A percentile compares a stretch with the other conserved stretches of the same genome.
phyloP scores from a whole-genome alignment of 1,139 yeast genomes.

The Zygoascus meyerae region DNA sequence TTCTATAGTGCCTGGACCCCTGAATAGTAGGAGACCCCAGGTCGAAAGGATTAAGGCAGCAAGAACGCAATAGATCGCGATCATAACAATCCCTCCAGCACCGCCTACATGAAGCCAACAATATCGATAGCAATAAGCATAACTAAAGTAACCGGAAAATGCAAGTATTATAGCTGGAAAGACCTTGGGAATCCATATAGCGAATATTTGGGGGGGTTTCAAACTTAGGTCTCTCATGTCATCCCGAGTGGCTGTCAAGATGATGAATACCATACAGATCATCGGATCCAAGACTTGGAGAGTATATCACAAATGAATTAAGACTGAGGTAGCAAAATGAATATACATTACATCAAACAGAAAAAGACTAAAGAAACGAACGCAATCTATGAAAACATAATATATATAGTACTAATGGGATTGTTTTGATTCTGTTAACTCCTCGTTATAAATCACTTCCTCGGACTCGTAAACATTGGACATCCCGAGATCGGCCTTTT shows the following conservation, averaged over 20 bases:
- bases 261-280: too few relatives aligned
- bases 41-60: constrained; percentile 17
- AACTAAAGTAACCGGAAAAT: constrained; percentile 29
- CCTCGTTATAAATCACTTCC: too few relatives aligned
- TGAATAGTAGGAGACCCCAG: constrained; percentile 26
- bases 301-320: too few relatives aligned
- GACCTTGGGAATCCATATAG: neutral
- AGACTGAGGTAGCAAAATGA: too few relatives aligned
- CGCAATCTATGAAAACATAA: too few relatives aligned
- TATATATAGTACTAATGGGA: too few relatives aligned
- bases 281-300: too few relatives aligned
- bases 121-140: constrained; percentile 33
- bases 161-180: constrained; percentile 26
- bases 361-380: too few relatives aligned
- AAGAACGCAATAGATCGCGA: constrained; percentile 24
- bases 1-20: constrained; percentile 34
- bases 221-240: too few relatives aligned
- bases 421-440: too few relatives aligned
- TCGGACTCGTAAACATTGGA: neutral
- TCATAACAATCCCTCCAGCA: constrained; percentile 31
- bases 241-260: too few relatives aligned
- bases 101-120: constrained; percentile 29
- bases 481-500: constrained; percentile 4
- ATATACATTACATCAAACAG: too few relatives aligned
- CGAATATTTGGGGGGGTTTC: neutral